phyloP scores from a whole-genome alignment of 139 green algal genomes.

The Chlamydomonas schloesseri region DNA sequence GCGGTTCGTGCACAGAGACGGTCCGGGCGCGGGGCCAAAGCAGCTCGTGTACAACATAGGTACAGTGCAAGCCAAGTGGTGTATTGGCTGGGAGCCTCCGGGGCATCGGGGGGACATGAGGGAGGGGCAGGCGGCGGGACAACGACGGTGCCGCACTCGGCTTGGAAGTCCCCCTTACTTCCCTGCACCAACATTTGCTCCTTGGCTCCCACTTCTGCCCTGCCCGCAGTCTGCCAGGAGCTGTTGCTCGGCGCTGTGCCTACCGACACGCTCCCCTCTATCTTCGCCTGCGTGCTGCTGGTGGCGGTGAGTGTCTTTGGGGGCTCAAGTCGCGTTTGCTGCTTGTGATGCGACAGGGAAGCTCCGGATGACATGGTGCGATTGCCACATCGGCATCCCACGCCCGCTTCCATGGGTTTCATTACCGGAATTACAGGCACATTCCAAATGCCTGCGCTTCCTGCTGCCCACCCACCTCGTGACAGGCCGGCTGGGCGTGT shows the following conservation, averaged over 20 bases:
- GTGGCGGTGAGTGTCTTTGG: conserved; percentile 49
- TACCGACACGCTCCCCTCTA: conserved; percentile 44
- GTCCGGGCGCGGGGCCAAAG: conserved; percentile 24
- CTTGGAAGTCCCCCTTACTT: not conserved
- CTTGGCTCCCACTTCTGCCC: not conserved
- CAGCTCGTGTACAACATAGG: conserved; percentile 64
- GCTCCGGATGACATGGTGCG: not conserved
- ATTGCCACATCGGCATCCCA: too few species aligned
- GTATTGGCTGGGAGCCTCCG: too few species aligned
- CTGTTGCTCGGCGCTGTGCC: conserved; percentile 51
- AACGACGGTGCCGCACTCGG: not conserved
- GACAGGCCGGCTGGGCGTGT: conserved; percentile 4
- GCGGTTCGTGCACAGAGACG: conserved; percentile 54
- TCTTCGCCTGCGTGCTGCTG: conserved; percentile 39
- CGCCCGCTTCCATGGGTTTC: too few species aligned
- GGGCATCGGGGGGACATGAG: too few species aligned
- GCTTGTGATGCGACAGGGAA: too few species aligned
- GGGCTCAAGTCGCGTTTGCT: too few species aligned
- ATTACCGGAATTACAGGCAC: too few species aligned
- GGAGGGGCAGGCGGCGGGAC: not conserved
- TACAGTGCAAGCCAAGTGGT: not conserved
- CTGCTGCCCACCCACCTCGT: not conserved
- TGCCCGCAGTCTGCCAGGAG: conserved; percentile 40
- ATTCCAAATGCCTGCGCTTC: too few species aligned
- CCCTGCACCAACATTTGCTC: not conserved